Percentiles rank a stretch among this genome's conserved stretches.
Evolutionary conservation across 1,284 basidiomycete genomes (phyloP).

Genomic region (Tylopilus sp.): DNA sequence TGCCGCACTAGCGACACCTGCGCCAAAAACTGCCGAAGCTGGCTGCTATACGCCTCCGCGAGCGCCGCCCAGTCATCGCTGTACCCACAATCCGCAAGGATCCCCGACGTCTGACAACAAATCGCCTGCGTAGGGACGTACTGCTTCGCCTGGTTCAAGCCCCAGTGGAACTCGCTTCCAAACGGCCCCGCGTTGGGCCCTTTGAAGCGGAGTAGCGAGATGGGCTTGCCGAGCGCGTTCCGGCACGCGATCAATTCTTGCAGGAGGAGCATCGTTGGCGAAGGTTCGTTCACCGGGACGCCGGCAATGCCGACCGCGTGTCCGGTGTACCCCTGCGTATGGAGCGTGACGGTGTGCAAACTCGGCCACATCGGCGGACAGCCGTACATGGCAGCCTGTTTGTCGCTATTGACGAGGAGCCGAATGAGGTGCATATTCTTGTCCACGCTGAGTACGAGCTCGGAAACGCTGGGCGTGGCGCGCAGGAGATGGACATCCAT

Average conservation of each 20-base stretch:
- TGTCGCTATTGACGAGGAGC: slow-evolving; percentile 36
- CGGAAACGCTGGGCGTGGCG: slow-evolving; percentile 29
- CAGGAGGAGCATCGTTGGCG: slow-evolving; percentile 31
- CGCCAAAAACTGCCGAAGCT: slow-evolving; percentile 32
- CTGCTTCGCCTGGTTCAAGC: slow-evolving; percentile 28
- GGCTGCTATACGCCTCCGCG: slow-evolving; percentile 33
- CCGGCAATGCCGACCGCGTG: slow-evolving; percentile 20
- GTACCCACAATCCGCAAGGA: slow-evolving; percentile 30
- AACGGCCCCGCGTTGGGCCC: slow-evolving; percentile 33
- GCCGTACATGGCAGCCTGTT: slow-evolving; percentile 31
- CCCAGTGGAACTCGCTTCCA: slow-evolving; percentile 33
- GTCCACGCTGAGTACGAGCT: slow-evolving; percentile 34
- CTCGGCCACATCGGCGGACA: slow-evolving; percentile 32
- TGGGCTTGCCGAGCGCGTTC: slow-evolving; percentile 21
- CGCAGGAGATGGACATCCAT: slow-evolving; percentile 34
- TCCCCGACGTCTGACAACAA: slow-evolving; percentile 21
- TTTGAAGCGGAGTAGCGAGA: slow-evolving; percentile 31
- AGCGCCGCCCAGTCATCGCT: slow-evolving; percentile 30
- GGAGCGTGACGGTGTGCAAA: slow-evolving; percentile 27
- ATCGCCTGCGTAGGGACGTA: slow-evolving; percentile 26
- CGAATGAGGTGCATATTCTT: slow-evolving; percentile 32
- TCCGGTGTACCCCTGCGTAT: slow-evolving; percentile 33
- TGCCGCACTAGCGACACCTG: slow-evolving; percentile 34
- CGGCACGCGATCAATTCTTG: slow-evolving; percentile 30
- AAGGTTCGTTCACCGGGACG: slow-evolving; percentile 33